Base-by-base conservation (phyloP, 495 filamentous ascomycete genomes). In the Parathielavia hyrcaniae region DNA sequence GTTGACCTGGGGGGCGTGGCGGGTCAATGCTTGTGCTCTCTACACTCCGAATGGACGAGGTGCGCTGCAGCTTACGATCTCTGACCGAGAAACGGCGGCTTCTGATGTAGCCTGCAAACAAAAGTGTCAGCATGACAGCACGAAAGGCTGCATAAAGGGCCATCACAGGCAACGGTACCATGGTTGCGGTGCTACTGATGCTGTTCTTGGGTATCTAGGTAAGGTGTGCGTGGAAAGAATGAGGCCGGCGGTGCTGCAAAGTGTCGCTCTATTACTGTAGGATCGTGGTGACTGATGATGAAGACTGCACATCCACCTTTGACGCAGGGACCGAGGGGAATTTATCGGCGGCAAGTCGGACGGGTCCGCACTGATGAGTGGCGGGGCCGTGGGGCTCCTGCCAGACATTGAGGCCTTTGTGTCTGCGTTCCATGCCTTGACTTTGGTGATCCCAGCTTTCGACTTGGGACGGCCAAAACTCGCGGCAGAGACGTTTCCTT, bases 1-100 rank as follows among this genome's bases (percentile, higher is more conserved):
- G 70, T 86, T 72, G 73, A 96, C 84, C 89, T 96, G 71, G 19
- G 8, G 2, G 22, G 5, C 34, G 5, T 51, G 34, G 17, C 9
- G 26, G 20, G 36, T 52, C 10, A 52, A 20, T 41, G 36, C 10
- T 22, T 17, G 36, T 23, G 4, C 13, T 41, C 50, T 2, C 23
- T 34, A 34, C 32, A 10, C 9, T 14, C 4, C 6, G 9, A 40
- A 17, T 26, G 2, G 30, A 17, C 1, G 50, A 1, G 12, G 12
- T 34, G 14, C n/a, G n/a, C 32, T n/a, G 51, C 11, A 32, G 40
- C 51, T 54, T 45, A 54, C 44, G 35, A 56, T 56, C 43, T 56
- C 53, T 17, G 53, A 39, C 19, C 53, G 43, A 5, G 53, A 56
- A 26, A 48, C 19, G 19, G 44, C 7, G 7, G 53, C 32, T 23